Evolutionary conservation across 1,284 basidiomycete species (phyloP), one percentile per base, ranked within the genome.

Genomic region (Grifola frondosa): DNA sequence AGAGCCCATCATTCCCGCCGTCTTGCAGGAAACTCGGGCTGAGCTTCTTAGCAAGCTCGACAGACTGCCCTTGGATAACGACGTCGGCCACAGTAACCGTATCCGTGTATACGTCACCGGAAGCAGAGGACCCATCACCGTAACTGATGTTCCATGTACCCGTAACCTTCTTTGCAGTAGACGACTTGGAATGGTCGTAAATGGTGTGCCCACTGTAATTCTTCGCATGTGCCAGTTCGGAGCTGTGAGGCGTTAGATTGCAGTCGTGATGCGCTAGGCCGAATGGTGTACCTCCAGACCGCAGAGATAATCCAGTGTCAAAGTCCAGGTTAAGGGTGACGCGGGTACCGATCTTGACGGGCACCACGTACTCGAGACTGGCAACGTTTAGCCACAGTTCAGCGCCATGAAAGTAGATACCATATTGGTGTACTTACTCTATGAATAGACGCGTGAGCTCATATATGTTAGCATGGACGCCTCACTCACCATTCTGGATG

Each of bases 41-140:
- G 19, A 69, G 60, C 31, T 64, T 53, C 45, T 59, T 47, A 3
- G 68, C 65, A 24, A 64, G 56, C 50, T 70, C 68, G 37, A 70
- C 55, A 16, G 63, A 64, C 50, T 69, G 68, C 17, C 53, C 53
- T 4, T 58, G 52, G 30, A 69, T 60, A 16, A 56, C 47, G 16
- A 68, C 49, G 34, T 58, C 62, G 13, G 61, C 67, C 17, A 70
- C 56, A 29, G 57, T 50, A 45, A 68, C 55, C 28, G 44, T 54
- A 40, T 68, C 66, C 8, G 54, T 60, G 56, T 63, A 68, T 15
- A 67, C 63, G 42, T 64, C 58, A 17, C 65, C 62, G 8, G 62
- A 62, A 28, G 66, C 66, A 12, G 62, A 63, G 15, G 65, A 67
- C n/a, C 67, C 67, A 52, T 70, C 68, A 26, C 67, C 68, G 46